These are phyloP conservation scores for Scedosporium apiospermum DNA, from an alignment of 2,329 filamentous ascomycete genomes.

Conservation along the genomic window DNA sequence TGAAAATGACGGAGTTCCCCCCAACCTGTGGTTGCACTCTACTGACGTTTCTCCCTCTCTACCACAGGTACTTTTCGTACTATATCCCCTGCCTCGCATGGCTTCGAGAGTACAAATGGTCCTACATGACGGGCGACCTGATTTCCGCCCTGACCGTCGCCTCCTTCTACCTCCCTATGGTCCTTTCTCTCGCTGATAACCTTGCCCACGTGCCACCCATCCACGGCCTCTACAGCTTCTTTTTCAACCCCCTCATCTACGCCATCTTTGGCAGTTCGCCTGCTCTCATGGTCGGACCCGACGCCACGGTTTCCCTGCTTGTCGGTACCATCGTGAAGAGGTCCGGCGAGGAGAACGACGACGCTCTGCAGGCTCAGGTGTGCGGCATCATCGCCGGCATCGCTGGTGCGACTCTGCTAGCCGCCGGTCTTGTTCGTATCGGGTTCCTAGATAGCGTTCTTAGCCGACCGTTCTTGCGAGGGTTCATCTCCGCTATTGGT, in stretches of 20 bases:
- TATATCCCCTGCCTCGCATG: conserved; percentile 88
- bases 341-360: conserved; percentile 56
- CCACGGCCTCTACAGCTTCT: conserved; percentile 88
- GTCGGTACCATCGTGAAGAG: conserved; percentile 78
- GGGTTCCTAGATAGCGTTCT: conserved; percentile 93
- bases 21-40: not conserved
- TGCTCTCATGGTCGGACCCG: conserved; percentile 87
- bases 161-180: conserved; percentile 98
- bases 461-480: conserved; percentile 81
- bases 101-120: conserved; percentile 77
- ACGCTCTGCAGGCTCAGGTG: conserved; percentile 63
- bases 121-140: conserved; percentile 77
- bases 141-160: conserved; percentile 88
- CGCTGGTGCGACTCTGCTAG: conserved; percentile 78
- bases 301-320: conserved; percentile 85
- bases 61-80: conserved; percentile 76
- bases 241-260: conserved; percentile 86
- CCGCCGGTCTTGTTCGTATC: conserved; percentile 73
- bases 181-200: conserved; percentile 84
- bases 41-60: conserved; percentile 5
- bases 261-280: conserved; percentile 85
- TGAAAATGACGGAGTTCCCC: not conserved
- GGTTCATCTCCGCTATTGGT: conserved; percentile 95
- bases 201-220: conserved; percentile 88
- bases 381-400: conserved; percentile 84